Percentiles rank a stretch among this genome's conserved stretches.
Evolutionary conservation across 2,329 filamentous ascomycete genomes (phyloP).

Genomic region (Huntiella abstrusa): DNA sequence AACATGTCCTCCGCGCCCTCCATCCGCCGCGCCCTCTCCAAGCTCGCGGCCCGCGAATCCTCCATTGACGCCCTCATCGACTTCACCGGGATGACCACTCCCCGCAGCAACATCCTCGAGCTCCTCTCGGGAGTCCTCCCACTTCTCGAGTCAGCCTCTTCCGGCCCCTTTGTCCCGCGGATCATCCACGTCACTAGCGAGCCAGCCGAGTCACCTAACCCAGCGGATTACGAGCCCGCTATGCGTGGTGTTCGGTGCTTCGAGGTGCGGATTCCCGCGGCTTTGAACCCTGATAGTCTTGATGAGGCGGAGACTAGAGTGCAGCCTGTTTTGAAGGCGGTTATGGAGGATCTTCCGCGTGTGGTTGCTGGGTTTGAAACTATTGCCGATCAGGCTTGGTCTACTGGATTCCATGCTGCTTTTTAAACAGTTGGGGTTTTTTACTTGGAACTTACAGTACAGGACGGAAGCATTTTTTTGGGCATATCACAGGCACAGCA

Average conservation of each 20-base stretch:
- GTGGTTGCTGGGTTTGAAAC: no score
- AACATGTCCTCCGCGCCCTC: not conserved
- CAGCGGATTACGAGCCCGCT: no score
- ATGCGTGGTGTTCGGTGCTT: not conserved
- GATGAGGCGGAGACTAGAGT: not conserved
- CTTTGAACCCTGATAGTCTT: not conserved
- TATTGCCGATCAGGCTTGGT: no score
- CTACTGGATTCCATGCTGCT: no score
- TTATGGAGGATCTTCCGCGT: no score
- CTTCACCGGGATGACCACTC: not conserved
- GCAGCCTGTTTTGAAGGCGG: no score
- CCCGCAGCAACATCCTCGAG: not conserved
- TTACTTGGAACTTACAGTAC: no score
- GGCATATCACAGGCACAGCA: no score
- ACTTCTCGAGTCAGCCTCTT: not conserved
- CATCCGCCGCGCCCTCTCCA: not conserved
- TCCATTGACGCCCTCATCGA: not conserved
- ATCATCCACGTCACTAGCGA: not conserved
- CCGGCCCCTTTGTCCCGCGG: not conserved
- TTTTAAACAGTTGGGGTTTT: no score
- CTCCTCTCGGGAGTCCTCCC: not conserved
- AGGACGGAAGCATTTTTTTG: no score
- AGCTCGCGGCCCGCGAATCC: not conserved
- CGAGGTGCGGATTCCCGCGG: not conserved
- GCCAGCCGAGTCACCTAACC: not conserved